Evolutionary conservation across 768 basidiomycete genomes (phyloP), one percentile per base, ranked within the genome.

Genomic region (Dictyophora rubrovolvata): DNA sequence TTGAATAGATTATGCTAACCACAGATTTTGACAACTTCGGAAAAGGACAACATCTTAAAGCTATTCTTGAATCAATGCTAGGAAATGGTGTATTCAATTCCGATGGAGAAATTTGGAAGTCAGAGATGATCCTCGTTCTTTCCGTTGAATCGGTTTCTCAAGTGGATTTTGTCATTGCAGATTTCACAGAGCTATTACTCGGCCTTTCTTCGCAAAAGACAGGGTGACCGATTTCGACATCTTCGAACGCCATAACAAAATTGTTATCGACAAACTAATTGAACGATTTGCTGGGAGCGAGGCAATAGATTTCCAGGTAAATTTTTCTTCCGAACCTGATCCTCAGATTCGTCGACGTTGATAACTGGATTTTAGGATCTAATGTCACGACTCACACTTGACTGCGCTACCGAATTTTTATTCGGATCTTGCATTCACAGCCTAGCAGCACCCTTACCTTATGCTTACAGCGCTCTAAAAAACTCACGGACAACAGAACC

Each of bases 11-110:
- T 2, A 79, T 83, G 17, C 68, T 85, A 2, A 74, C 81, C 0
- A 80, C 80, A 0, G 77, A 84, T 59, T 84, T 85, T 60, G 70
- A 73, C 10, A 83, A 79, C 63, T 84, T 78, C 60, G 76, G 76
- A 46, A 85, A 84, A 73, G 78, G 78, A 20, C 65, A 73, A 58
- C 69, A 68, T 18, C 77, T 83, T 54, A 73, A 70, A 50, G 61
- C 68, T 21, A n/a, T 42, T 14, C 36, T 48, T 35, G 12, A 48
- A 11, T 48, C 46, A 7, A 37, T 60, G n/a, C 53, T 54, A 48
- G 65, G 67, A 20, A 53, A 55, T 46, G 67, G 67, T 5, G 66
- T 68, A 1, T 68, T 68, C 55, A 68, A 68, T 53, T 65, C 67
- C 1, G 67, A 68, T 49, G 65, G 64, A 50, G 63, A 63, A 1